Evolutionary conservation across 2,329 filamentous ascomycete genomes (phyloP).

Genomic region (Diaporthe humulicola): DNA sequence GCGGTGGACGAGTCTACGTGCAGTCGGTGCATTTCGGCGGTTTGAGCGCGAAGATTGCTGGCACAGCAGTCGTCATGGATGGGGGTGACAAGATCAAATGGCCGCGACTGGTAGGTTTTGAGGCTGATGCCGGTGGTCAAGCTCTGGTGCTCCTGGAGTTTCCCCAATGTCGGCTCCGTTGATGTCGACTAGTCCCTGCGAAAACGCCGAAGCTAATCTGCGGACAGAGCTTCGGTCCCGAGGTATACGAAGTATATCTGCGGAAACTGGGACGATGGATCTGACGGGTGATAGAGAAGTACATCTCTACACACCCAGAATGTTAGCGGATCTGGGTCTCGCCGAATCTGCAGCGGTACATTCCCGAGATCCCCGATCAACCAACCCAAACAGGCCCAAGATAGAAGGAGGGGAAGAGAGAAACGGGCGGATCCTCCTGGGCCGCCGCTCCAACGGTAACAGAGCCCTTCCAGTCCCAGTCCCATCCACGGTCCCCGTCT

Average conservation of each 20-base stretch:
- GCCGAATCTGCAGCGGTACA: not conserved
- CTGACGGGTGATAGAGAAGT: not conserved
- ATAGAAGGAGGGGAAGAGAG: slow-evolving; percentile 7
- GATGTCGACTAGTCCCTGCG: slow-evolving; percentile 15
- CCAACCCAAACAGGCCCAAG: not conserved
- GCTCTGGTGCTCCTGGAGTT: slow-evolving; percentile 33
- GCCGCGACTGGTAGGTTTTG: slow-evolving; percentile 15
- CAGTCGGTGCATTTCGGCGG: slow-evolving; percentile 15
- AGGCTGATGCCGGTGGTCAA: slow-evolving; percentile 26
- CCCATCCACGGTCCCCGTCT: not conserved
- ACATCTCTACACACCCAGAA: not conserved
- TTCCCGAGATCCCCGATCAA: slow-evolving; percentile 8
- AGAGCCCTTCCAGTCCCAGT: not conserved
- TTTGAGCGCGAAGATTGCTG: not conserved
- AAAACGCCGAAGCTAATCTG: slow-evolving; percentile 23
- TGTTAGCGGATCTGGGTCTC: not conserved
- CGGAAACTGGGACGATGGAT: not conserved
- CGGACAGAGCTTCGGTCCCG: slow-evolving; percentile 30
- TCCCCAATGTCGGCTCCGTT: slow-evolving; percentile 37
- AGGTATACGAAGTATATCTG: not conserved
- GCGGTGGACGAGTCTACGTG: not conserved
- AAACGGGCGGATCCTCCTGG: slow-evolving; percentile 18
- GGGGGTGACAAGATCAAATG: slow-evolving; percentile 2
- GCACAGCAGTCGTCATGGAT: slow-evolving; percentile 27
- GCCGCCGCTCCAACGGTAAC: not conserved